phyloP scores from a whole-genome alignment of 495 filamentous ascomycete species.

The Penicillium silybi region DNA sequence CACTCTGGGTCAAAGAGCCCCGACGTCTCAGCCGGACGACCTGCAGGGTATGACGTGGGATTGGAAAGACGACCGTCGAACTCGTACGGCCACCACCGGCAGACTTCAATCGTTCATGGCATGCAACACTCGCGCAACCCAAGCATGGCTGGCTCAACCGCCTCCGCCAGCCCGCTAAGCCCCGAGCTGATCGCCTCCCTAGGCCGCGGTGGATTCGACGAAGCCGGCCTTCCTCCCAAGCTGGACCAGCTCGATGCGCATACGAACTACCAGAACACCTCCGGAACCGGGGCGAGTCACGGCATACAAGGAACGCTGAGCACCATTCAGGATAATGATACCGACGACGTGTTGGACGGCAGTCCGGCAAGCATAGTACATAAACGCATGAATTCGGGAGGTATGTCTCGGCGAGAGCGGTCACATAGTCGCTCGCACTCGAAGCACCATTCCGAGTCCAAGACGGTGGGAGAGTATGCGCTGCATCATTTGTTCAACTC shows the following conservation, averaged over 20 bases:
- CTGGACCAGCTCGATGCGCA: slow-evolving; percentile 34
- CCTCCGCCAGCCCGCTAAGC: slow-evolving; percentile 73
- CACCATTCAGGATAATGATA: slow-evolving; percentile 42
- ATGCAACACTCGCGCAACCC: slow-evolving; percentile 91
- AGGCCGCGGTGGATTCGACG: slow-evolving; percentile 35
- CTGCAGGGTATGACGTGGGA: slow-evolving; percentile 46
- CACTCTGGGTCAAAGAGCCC: slow-evolving; percentile 56
- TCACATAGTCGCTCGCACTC: slow-evolving; percentile 80
- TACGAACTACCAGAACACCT: slow-evolving; percentile 21
- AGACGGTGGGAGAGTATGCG: slow-evolving; percentile 94
- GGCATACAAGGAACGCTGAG: slow-evolving; percentile 29
- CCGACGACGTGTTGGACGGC: slow-evolving; percentile 18
- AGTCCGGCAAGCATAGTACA: slow-evolving; percentile 28
- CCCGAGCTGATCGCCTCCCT: slow-evolving; percentile 77
- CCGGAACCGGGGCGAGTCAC: slow-evolving; percentile 19
- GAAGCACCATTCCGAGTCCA: slow-evolving; percentile 68
- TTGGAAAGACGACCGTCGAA: slow-evolving; percentile 68
- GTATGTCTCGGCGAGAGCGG: slow-evolving; percentile 63
- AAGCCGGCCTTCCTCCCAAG: slow-evolving; percentile 17
- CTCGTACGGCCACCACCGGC: slow-evolving; percentile 83
- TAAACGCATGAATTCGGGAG: slow-evolving; percentile 48
- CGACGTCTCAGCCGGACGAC: slow-evolving; percentile 37
- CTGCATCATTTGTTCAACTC: slow-evolving; percentile 94
- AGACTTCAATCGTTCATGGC: slow-evolving; percentile 93
- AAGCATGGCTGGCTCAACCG: slow-evolving; percentile 58